phyloP scores from a whole-genome alignment of 2,329 filamentous ascomycete species.

The Trichophyton mentagrophytes region DNA sequence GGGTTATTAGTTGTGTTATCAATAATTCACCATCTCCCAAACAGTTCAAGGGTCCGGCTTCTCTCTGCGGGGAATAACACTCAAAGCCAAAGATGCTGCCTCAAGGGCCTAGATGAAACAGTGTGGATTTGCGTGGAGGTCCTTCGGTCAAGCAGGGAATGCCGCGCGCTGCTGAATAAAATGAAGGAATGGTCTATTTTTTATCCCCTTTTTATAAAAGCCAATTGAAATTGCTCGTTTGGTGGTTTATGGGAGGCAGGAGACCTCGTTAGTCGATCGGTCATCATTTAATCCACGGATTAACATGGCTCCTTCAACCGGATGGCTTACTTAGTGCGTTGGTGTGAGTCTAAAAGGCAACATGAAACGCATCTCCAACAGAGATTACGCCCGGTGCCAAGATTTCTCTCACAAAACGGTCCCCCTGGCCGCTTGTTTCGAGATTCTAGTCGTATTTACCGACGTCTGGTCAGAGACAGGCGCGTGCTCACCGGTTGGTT shows the following conservation, averaged over 20 bases:
- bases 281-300: background rate
- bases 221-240: constrained; percentile 2
- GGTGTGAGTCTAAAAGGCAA: background rate
- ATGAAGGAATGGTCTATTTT: background rate
- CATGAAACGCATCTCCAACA: constrained; percentile 3
- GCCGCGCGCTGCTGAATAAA: background rate
- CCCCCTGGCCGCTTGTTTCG: constrained; percentile 3
- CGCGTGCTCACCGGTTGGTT: background rate
- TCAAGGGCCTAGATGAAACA: background rate
- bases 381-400: background rate
- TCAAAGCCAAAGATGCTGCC: background rate
- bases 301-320: background rate
- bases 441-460: background rate
- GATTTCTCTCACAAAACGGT: background rate
- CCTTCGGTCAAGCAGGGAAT: background rate
- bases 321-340: background rate
- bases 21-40: background rate
- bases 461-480: background rate
- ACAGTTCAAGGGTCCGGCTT: background rate
- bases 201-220: background rate
- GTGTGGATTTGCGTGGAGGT: background rate
- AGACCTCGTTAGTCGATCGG: background rate
- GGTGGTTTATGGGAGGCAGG: background rate
- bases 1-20: background rate
- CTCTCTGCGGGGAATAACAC: background rate